Evolutionary conservation across 768 basidiomycete genomes (phyloP).

Genomic region (Phlegmacium glaucopus): DNA sequence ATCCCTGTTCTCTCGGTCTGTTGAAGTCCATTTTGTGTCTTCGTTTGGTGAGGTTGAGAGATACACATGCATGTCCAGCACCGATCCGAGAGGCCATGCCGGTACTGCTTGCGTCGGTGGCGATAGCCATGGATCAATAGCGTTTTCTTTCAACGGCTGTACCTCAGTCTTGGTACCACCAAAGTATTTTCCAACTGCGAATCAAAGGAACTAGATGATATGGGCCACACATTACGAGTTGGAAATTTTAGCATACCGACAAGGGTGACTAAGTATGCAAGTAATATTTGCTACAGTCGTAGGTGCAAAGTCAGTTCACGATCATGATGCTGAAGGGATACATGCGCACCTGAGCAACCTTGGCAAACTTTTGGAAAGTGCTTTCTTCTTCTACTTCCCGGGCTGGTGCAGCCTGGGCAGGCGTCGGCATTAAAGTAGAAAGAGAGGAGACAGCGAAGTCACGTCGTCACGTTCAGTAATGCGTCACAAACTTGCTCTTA

Average conservation of each 20-base stretch:
- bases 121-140: slow-evolving; percentile 43
- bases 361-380: slow-evolving; percentile 1
- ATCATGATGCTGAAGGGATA: neutral
- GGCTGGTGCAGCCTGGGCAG: neutral
- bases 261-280: neutral
- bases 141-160: slow-evolving; percentile 16
- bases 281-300: neutral
- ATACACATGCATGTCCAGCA: slow-evolving; percentile 69
- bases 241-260: neutral
- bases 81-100: slow-evolving; percentile 60
- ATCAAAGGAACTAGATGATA: neutral
- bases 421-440: slow-evolving; percentile 3
- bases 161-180: slow-evolving; percentile 21
- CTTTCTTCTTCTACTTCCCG: slow-evolving; percentile 3
- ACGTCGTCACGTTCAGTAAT: too few species aligned
- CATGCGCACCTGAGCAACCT: slow-evolving; percentile 5
- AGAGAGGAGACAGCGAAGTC: neutral
- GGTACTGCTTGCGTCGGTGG: slow-evolving; percentile 52
- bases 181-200: slow-evolving; percentile 45
- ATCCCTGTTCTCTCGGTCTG: slow-evolving; percentile 44
- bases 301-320: neutral
- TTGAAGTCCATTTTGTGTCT: slow-evolving; percentile 50
- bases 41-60: slow-evolving; percentile 63
- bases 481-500: too few species aligned
- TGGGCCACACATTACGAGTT: slow-evolving; percentile 2